A percentile compares a stretch with the other conserved stretches of the same genome.
Conservation (phyloP, 257 asterid genomes). For the Solanum chilense region DNA sequence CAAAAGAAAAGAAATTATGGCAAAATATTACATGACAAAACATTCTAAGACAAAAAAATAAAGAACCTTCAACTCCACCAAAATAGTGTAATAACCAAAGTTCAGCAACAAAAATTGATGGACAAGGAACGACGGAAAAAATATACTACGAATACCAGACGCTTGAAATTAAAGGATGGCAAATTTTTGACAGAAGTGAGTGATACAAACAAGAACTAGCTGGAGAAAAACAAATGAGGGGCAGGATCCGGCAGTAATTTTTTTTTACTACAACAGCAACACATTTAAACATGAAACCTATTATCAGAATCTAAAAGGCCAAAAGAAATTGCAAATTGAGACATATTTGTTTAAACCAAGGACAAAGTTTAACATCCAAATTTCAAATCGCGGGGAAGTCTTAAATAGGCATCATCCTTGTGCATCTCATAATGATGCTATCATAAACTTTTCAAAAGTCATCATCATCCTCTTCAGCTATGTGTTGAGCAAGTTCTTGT, state of each 20-base stretch:
- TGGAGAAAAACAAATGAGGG: neutral
- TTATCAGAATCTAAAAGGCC: neutral
- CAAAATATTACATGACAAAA: neutral
- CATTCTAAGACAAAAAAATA: neutral
- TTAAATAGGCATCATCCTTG: neutral
- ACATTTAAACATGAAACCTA: neutral
- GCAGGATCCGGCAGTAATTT: neutral
- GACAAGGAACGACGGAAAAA: neutral
- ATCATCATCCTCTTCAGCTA: constrained; percentile 91
- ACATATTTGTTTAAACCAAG: neutral
- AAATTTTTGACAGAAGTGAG: neutral
- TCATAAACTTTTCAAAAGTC: constrained; percentile 34
- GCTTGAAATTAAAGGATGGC: neutral
- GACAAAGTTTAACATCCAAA: neutral
- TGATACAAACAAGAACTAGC: neutral
- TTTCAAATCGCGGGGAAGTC: neutral
- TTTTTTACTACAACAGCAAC: neutral
- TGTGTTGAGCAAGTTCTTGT: constrained; percentile 91
- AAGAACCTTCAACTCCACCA: neutral
- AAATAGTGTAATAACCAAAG: neutral
- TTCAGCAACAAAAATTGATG: neutral
- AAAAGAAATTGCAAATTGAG: neutral
- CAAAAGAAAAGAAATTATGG: neutral
- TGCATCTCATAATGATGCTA: neutral
- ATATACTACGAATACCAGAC: neutral